Conservation (phyloP, 176 grass and related monocot genomes). For the Rhipidocladum racemiflorum region DNA sequence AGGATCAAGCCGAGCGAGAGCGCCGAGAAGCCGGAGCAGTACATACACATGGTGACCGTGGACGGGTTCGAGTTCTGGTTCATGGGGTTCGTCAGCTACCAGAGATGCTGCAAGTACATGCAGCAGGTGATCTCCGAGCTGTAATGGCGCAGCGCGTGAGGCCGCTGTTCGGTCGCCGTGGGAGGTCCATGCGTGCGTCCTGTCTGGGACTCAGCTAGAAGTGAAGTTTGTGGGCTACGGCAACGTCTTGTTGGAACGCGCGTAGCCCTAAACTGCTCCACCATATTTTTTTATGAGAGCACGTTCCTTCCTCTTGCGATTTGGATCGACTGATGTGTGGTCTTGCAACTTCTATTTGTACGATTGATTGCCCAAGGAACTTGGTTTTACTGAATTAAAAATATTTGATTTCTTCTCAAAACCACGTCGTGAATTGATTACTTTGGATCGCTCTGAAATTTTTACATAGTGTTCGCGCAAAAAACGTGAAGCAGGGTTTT, state of each 20-base stretch:
- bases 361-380: conserved; percentile 28
- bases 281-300: conserved; percentile 37
- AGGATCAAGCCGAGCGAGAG: conserved; percentile 50
- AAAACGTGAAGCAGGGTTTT: too few species aligned
- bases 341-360: conserved; percentile 9
- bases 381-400: conserved; percentile 37
- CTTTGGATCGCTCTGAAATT: background rate
- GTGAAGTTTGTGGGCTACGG: conserved; percentile 18
- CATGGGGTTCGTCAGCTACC: conserved; percentile 65
- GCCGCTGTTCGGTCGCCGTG: background rate
- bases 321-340: conserved; percentile 14
- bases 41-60: conserved; percentile 64
- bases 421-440: background rate
- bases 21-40: conserved; percentile 67
- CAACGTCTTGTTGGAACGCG: conserved; percentile 19
- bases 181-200: background rate
- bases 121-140: conserved; percentile 47
- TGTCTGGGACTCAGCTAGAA: background rate
- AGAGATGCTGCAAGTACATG: conserved; percentile 67
- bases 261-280: conserved; percentile 34
- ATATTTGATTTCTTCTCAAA: background rate
- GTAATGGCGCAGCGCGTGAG: background rate
- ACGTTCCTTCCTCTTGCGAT: conserved; percentile 35
- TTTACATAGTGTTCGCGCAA: too few species aligned
- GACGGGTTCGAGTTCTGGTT: conserved; percentile 76